Conservation (phyloP, 805 yeast species). For the Lachancea waltii region DNA sequence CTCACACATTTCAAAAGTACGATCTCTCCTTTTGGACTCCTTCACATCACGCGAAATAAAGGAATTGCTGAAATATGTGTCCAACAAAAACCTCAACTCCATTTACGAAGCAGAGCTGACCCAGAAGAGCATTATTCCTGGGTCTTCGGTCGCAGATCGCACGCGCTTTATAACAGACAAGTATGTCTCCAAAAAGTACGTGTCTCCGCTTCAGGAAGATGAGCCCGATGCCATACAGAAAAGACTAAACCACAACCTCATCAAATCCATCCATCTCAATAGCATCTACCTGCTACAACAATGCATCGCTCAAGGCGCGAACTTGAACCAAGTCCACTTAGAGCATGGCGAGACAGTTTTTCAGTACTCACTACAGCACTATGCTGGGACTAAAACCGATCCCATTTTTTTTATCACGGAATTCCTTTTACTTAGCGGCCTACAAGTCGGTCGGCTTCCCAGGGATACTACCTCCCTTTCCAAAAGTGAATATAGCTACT, state of each 20-base stretch:
- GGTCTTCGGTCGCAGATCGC: constrained; percentile 42
- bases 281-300: constrained; percentile 29
- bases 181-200: constrained; percentile 50
- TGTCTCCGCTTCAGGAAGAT: constrained; percentile 15
- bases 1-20: constrained; percentile 68
- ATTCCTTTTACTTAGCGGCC: constrained; percentile 50
- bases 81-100: constrained; percentile 49
- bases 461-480: constrained; percentile 32
- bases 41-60: constrained; percentile 53
- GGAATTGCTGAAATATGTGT: constrained; percentile 47
- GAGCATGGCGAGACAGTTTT: constrained; percentile 29
- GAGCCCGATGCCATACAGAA: constrained; percentile 10
- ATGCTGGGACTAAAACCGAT: constrained; percentile 22
- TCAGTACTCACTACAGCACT: constrained; percentile 50
- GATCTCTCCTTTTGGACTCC: constrained; percentile 71
- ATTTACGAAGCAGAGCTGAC: constrained; percentile 48
- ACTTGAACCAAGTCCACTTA: constrained; percentile 12
- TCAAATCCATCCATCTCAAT: constrained; percentile 48
- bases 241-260: constrained; percentile 34
- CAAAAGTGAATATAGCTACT: constrained; percentile 45
- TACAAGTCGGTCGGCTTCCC: constrained; percentile 37
- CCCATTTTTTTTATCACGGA: constrained; percentile 49
- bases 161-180: constrained; percentile 57
- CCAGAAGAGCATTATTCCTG: constrained; percentile 27
- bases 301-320: constrained; percentile 20